Evolutionary conservation across 2,329 filamentous ascomycete species (phyloP), one percentile per base, ranked within the genome.

Genomic region (Fusarium clavum): DNA sequence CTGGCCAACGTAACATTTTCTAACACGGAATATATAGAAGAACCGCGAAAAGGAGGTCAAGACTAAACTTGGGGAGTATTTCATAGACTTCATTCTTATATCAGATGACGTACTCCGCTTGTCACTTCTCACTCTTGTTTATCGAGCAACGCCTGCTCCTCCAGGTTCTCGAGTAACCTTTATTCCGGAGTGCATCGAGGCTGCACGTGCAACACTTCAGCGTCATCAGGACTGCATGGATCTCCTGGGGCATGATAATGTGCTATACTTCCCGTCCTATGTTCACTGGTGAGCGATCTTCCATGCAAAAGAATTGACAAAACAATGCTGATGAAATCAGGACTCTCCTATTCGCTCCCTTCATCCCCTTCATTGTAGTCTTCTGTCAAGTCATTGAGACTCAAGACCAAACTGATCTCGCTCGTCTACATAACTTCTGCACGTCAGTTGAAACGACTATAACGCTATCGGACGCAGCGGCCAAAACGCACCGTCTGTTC

Each of bases 401-500:
- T 1, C 83, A 77, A 13, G 77, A 79, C 32, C 61, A 71, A 16
- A 76, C 80, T 18, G 83, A 87, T 44, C 76, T 81, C 20, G 77
- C 77, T 12, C 85, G 86, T 25, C 81, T 90, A 2, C 74, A 80
- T n/a, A 81, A 81, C 4, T 85, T 90, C 20, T 81, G 85, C 47
- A 73, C 78, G 8, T 88, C 85, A 14, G 82, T 89, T 3, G 83
- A 85, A 61, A 81, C 83, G 0, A 83, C 84, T 7, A 82, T 81
- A 32, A 80, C 83, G 7, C 70, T 81, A 4, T 82, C 80, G 3
- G 74, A 87, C 57, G 85, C 85, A 1, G 84, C 87, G 9, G 81
- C 83, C 27, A 87, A 87, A 69, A 79, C 89, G 18, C 83, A 87
- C 65, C 86, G 84, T 27, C 81, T 91, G 16, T 90, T 87, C 67